Percentiles rank a stretch among this genome's conserved stretches.
phyloP scores from a whole-genome alignment of 306 rosid genomes.

The Begonia fuchsioides region DNA sequence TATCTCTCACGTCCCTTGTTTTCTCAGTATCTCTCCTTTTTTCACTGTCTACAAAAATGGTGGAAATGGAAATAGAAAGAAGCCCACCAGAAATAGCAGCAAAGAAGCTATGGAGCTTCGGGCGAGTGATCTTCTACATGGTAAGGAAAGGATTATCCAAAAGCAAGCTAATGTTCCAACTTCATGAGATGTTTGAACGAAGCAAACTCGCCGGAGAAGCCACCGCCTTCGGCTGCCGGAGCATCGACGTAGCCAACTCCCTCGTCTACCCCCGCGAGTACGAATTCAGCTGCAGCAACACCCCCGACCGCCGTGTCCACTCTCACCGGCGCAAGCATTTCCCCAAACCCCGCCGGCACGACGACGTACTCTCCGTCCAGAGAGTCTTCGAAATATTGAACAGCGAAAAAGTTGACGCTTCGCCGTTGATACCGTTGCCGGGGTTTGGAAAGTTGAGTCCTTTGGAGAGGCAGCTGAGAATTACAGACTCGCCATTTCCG shows the following conservation, averaged over 20 bases:
- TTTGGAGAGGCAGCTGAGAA: conserved; percentile 31
- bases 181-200: conserved; percentile 42
- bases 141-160: conserved; percentile 53
- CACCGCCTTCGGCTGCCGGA: too few species aligned
- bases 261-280: conserved; percentile 53
- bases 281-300: conserved; percentile 91
- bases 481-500: conserved; percentile 60
- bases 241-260: too few species aligned
- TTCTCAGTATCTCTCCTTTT: neutral
- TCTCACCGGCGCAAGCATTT: conserved; percentile 19
- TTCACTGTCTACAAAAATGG: too few species aligned
- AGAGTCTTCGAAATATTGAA: conserved; percentile 50
- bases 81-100: conserved; percentile 30
- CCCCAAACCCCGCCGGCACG: conserved; percentile 20
- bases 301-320: conserved; percentile 40
- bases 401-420: conserved; percentile 25
- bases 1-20: too few species aligned
- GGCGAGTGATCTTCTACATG: conserved; percentile 45
- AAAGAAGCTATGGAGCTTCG: conserved; percentile 49
- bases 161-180: conserved; percentile 40
- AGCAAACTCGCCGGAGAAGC: conserved; percentile 61
- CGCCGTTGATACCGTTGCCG: conserved; percentile 53
- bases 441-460: conserved; percentile 68
- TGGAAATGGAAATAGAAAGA: conserved; percentile 42
- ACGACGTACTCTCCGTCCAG: conserved; percentile 41